Base-by-base conservation (phyloP, 2,329 filamentous ascomycete genomes). In the Colletotrichum phormii region DNA sequence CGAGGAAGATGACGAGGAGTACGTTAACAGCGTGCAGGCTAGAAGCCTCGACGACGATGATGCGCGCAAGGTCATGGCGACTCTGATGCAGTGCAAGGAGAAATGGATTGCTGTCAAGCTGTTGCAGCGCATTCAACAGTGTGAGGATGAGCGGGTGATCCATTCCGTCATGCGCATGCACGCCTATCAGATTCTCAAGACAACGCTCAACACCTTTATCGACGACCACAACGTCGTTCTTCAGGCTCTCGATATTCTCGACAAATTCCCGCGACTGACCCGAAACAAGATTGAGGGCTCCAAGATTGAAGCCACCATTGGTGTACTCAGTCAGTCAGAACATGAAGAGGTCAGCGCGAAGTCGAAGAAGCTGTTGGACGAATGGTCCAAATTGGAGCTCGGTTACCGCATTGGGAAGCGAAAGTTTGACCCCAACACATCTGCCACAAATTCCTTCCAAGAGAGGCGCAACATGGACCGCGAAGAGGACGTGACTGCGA, bases 51-150 rank as follows among this genome's bases (percentile, higher is more conserved):
- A 95, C 76, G 94, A 97, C 78, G 90, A 93, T 72, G 94, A 93
- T 75, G 95, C 97, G 74, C 94, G 93, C 78, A 97, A 97, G 84
- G 95, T 98, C 82, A 98, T 98, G 95, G 95, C 96, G 29, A 93
- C 95, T 65, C 90, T 99, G 72, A 95, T 98, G 91, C 96, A 98
- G 82, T 98, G 95, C 88, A 97, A 98, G 83, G 97, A 99, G 87
- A 98, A 98, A 83, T 99, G 97, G 97, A 98, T 99, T 82, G 95
- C 94, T 3, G 95, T 98, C 83, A 98, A 98, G 84, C 87, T 99
- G 69, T 89, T 99, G 72, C 90, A 92, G 76, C 95, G 97, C 64
- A 95, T 99, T 74, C 94, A 98, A 82, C 89, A 90, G 53, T 95
- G 93, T 80, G 90, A 96, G 61, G 95, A 98, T 77, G 95, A 98